Conservation (phyloP, 139 green algal genomes). For the Chlamydomonas eustigma region DNA sequence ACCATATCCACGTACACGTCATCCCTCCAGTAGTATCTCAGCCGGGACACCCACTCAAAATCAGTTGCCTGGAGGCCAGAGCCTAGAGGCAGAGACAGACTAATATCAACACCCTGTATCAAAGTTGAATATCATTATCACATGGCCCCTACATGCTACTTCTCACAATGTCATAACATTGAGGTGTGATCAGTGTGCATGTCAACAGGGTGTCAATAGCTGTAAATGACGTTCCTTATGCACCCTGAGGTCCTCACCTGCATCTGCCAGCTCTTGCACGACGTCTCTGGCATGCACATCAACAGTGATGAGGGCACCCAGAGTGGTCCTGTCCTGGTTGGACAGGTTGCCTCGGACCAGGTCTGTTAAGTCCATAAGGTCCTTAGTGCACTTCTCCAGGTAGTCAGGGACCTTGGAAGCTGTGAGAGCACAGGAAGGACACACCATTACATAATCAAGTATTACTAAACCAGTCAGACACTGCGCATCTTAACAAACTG, state of each 20-base stretch:
- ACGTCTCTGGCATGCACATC: constrained; percentile 75
- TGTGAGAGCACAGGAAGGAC: neutral
- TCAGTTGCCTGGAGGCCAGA: constrained; percentile 4
- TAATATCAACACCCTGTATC: too few species aligned
- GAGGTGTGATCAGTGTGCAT: too few species aligned
- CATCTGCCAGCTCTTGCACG: constrained; percentile 36
- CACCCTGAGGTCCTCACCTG: too few species aligned
- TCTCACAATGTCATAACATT: too few species aligned
- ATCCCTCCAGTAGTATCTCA: constrained; percentile 68
- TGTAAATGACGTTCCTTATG: too few species aligned
- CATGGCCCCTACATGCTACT: too few species aligned
- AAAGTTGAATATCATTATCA: too few species aligned
- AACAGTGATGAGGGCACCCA: constrained; percentile 75
- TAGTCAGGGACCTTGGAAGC: constrained; percentile 16
- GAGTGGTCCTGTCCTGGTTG: constrained; percentile 61
- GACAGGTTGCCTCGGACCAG: constrained; percentile 69
- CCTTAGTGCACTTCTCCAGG: constrained; percentile 38
- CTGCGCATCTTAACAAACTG: too few species aligned
- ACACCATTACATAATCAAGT: too few species aligned
- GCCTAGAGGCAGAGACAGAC: too few species aligned
- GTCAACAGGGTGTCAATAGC: too few species aligned
- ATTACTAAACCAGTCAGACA: too few species aligned
- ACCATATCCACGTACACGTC: constrained; percentile 35
- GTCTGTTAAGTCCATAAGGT: constrained; percentile 43
- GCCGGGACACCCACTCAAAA: constrained; percentile 60